Base-by-base conservation (phyloP, 164 flowering plant genomes). In the Vitis rotundifolia region DNA sequence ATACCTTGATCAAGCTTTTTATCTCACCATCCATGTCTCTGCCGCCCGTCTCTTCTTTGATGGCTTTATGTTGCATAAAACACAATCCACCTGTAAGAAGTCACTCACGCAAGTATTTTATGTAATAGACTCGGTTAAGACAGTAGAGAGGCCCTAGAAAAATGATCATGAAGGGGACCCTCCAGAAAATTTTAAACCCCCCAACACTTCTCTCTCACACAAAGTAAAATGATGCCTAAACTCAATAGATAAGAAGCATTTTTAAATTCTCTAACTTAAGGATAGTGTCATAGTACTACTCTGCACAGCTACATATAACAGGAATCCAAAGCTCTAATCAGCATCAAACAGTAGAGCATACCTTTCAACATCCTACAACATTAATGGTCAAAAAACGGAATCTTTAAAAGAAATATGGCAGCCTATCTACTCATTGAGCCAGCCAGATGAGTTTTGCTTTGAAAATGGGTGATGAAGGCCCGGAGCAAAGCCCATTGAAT, bases 341-440 rank as follows among this genome's bases (percentile, higher is more conserved):
- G 56, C 56, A 13, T 3, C n/a, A 53, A 19, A 19, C 19, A 19
- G 26, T 18, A 19, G 26, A 26, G 7, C 56, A 53, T 11, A 13
- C 15, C 1, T 14, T n/a, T 5, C 14, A 14, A 53, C 56, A 53
- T 1, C 14, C 14, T 14, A 53, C 16, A 13, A n/a, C 56, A 53
- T 53, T 53, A 13, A 13, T 14, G n/a, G 3, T 53, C 1, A 53
- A 53, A 14, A 53, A 12, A 53, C 7, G n/a, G 18, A 14, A 53
- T n/a, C 7, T 15, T n/a, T 13, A 12, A 53, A 53, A 53, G 56
- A 53, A 1, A 13, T 11, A 53, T 7, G 13, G 8, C 14, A 11
- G 14, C 66, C 22, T 55, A n/a, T 68, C 29, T 77, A 77, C 11
- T 77, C 80, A 18, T 88, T 76, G 16, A 84, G 79, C 91, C 93